Evolutionary conservation across 805 yeast genomes (phyloP).

Genomic region (Metschnikowia peoriensis): DNA sequence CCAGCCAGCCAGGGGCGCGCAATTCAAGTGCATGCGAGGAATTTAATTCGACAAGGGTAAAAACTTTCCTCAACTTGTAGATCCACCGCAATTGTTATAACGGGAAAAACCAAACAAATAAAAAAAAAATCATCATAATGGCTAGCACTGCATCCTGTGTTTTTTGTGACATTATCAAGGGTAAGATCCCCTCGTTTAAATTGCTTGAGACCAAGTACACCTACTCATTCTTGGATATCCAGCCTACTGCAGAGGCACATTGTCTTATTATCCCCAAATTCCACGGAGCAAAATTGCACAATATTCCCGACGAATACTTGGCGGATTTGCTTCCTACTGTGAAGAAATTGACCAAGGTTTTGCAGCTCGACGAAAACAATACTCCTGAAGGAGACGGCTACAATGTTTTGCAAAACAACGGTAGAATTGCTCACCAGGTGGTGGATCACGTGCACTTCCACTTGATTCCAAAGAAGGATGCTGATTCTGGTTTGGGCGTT

Average conservation of each 20-base stretch:
- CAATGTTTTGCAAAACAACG: conserved; percentile 90
- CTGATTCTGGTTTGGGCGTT: conserved; percentile 71
- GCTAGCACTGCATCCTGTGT: conserved; percentile 66
- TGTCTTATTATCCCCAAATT: conserved; percentile 86
- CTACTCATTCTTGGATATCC: conserved; percentile 87
- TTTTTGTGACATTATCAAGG: conserved; percentile 92
- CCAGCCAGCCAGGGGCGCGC: too few relatives aligned
- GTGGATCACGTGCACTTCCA: conserved; percentile 98
- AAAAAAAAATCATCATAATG: conserved; percentile 5
- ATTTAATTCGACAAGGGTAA: too few relatives aligned
- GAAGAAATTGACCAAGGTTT: conserved; percentile 75
- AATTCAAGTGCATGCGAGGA: too few relatives aligned
- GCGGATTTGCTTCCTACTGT: conserved; percentile 85
- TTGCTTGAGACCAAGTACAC: conserved; percentile 79
- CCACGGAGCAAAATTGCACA: conserved; percentile 91
- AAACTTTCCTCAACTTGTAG: too few relatives aligned
- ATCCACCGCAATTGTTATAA: not conserved
- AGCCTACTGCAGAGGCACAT: conserved; percentile 89
- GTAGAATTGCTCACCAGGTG: conserved; percentile 90
- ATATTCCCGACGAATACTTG: conserved; percentile 87
- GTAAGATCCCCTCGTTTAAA: conserved; percentile 93
- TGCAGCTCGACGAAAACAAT: conserved; percentile 62
- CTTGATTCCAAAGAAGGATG: conserved; percentile 83
- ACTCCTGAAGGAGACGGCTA: conserved; percentile 70
- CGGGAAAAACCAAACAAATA: not conserved